phyloP scores from a whole-genome alignment of 176 grass and related monocot genomes.

The Musa beccarii region DNA sequence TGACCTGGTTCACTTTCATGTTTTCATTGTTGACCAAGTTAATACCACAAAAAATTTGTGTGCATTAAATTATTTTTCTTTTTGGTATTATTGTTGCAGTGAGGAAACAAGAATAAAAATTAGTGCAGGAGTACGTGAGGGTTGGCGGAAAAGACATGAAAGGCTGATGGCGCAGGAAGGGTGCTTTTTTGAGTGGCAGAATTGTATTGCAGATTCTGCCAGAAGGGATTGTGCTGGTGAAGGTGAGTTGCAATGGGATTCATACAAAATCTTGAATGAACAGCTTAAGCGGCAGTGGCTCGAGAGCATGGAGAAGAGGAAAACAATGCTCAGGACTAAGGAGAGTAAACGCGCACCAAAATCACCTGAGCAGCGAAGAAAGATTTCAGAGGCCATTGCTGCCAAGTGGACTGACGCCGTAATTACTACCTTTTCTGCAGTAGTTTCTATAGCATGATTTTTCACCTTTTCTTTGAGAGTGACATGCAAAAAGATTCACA shows the following conservation, averaged over 20 bases:
- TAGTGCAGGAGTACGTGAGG: constrained; percentile 52
- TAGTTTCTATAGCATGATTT: neutral
- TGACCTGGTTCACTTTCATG: neutral
- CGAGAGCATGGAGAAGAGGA: constrained; percentile 42
- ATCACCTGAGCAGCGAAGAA: constrained; percentile 67
- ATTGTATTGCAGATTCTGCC: constrained; percentile 64
- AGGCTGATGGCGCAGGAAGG: constrained; percentile 57
- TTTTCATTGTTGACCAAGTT: neutral
- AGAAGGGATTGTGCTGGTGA: constrained; percentile 58
- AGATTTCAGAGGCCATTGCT: constrained; percentile 81
- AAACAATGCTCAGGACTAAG: constrained; percentile 41
- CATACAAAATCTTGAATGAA: constrained; percentile 59
- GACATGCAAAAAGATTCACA: neutral
- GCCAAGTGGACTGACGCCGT: constrained; percentile 87
- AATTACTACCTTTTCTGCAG: constrained; percentile 2
- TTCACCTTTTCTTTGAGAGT: neutral
- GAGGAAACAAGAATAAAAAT: constrained; percentile 73
- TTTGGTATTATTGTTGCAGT: constrained; percentile 34
- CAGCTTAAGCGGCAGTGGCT: constrained; percentile 51
- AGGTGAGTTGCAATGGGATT: constrained; percentile 61
- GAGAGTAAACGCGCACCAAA: constrained; percentile 59
- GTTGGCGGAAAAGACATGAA: constrained; percentile 49
- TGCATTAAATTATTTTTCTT: constrained; percentile 7
- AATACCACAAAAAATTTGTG: constrained; percentile 4
- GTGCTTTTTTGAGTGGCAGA: constrained; percentile 67